Percentiles rank a stretch among this genome's conserved stretches.
Evolutionary conservation across 1,284 basidiomycete genomes (phyloP).

Genomic region (Takashimella koratensis): DNA sequence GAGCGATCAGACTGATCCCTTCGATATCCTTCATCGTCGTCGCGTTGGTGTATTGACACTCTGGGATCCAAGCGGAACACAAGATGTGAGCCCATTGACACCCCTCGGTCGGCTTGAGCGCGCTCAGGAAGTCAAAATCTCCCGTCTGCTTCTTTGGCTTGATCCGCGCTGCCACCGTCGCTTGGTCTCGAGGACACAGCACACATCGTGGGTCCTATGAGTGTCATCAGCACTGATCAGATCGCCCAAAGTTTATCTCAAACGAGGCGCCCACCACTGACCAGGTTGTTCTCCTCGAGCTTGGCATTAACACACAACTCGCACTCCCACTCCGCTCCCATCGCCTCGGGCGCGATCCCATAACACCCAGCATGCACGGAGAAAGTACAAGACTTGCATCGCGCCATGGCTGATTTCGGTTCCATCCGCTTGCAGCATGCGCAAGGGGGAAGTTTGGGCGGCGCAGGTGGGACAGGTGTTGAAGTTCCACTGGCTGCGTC

Average conservation of each 20-base stretch:
- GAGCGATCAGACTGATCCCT: constrained; percentile 71
- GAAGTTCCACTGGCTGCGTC: constrained; percentile 48
- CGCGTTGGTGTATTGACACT: constrained; percentile 74
- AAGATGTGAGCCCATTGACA: constrained; percentile 88
- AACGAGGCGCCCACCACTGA: constrained; percentile 47
- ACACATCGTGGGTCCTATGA: constrained; percentile 48
- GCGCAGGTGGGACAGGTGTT: constrained; percentile 40
- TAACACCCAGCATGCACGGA: constrained; percentile 72
- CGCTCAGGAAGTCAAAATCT: constrained; percentile 68
- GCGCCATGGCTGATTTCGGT: constrained; percentile 67
- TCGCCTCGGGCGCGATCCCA: constrained; percentile 59
- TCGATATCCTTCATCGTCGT: constrained; percentile 70
- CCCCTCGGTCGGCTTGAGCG: constrained; percentile 88
- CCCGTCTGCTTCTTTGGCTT: constrained; percentile 48
- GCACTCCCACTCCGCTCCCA: constrained; percentile 71
- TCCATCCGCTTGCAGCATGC: constrained; percentile 70
- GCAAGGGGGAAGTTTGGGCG: constrained; percentile 64
- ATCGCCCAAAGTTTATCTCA: neutral
- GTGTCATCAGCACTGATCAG: neutral
- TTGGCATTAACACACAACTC: constrained; percentile 80
- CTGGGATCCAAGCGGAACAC: constrained; percentile 82
- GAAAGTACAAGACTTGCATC: constrained; percentile 73
- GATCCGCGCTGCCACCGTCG: neutral
- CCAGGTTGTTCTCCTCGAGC: constrained; percentile 69
- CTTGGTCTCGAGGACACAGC: constrained; percentile 41